Conservation (phyloP, 2,329 filamentous ascomycete species). For the Apiospora koreana region DNA sequence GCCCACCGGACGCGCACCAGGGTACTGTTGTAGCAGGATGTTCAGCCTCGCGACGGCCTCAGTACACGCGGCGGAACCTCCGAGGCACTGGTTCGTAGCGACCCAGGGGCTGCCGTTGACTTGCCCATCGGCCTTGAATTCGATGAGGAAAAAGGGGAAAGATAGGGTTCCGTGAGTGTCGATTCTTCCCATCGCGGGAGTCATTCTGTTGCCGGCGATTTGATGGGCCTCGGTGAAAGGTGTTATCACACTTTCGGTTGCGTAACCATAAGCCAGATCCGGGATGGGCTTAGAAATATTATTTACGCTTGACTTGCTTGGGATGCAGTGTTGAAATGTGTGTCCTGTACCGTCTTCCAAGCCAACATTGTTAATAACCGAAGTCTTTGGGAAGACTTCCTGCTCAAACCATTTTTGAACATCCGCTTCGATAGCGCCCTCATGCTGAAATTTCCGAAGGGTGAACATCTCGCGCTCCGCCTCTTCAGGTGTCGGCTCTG, state of each 20-base stretch:
- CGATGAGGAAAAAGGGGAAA: neutral
- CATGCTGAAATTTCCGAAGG: neutral
- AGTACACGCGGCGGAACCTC: neutral
- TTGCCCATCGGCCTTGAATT: neutral
- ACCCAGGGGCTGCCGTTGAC: neutral
- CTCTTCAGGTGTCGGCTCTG: neutral
- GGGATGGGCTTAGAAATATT: neutral
- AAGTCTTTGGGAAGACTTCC: too few species aligned
- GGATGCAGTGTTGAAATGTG: neutral
- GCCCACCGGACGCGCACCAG: neutral
- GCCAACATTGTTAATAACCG: too few species aligned
- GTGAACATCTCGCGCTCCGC: neutral
- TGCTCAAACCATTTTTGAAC: neutral
- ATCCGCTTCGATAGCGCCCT: neutral
- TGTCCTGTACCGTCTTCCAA: too few species aligned
- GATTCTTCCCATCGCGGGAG: neutral
- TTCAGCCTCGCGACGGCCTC: neutral
- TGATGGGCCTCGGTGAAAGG: neutral
- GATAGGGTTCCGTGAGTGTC: neutral
- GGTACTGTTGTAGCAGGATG: neutral
- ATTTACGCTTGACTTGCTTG: fast-evolving
- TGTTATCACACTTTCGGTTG: neutral
- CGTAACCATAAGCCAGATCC: neutral
- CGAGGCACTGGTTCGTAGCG: neutral
- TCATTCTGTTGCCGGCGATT: neutral